Conservation (phyloP, 2,329 filamentous ascomycete species). For the Dendryphion nanum region DNA sequence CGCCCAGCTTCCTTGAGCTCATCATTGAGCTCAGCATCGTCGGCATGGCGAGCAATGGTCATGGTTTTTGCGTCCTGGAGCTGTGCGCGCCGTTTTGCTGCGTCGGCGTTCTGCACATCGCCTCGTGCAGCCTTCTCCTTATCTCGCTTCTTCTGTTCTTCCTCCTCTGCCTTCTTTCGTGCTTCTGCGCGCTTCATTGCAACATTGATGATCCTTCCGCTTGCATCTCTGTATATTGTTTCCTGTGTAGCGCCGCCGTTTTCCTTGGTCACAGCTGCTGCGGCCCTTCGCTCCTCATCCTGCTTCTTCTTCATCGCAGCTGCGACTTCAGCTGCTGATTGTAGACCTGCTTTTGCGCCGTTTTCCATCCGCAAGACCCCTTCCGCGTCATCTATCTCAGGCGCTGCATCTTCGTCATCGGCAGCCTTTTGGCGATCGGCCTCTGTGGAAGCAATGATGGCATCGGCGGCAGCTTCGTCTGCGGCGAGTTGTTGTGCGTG, state of each 20-base stretch:
- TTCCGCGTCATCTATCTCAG: conserved; percentile 38
- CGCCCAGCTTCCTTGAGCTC: conserved; percentile 73
- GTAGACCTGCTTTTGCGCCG: conserved; percentile 82
- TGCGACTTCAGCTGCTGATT: conserved; percentile 73
- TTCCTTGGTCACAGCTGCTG: conserved; percentile 38
- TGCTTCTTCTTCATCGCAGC: conserved; percentile 60
- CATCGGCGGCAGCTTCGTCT: conserved; percentile 72
- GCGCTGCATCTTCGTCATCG: conserved; percentile 46
- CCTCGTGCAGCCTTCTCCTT: conserved; percentile 73
- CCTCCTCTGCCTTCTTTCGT: conserved; percentile 73
- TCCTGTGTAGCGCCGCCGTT: conserved; percentile 53
- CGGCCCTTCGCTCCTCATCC: conserved; percentile 58
- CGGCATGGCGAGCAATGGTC: conserved; percentile 73
- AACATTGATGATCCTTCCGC: conserved; percentile 89
- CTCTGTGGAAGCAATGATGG: conserved; percentile 71
- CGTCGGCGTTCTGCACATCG: conserved; percentile 75
- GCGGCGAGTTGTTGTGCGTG: conserved; percentile 63
- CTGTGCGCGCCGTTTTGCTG: conserved; percentile 62
- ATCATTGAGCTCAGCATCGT: conserved; percentile 82
- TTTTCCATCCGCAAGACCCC: conserved; percentile 70
- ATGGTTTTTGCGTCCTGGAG: conserved; percentile 81
- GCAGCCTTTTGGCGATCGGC: conserved; percentile 57
- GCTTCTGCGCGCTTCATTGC: conserved; percentile 87
- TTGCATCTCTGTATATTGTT: conserved; percentile 94
- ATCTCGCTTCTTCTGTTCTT: conserved; percentile 61